Base-by-base conservation (phyloP, 345 rosid genomes). In the Camelina sativa region DNA sequence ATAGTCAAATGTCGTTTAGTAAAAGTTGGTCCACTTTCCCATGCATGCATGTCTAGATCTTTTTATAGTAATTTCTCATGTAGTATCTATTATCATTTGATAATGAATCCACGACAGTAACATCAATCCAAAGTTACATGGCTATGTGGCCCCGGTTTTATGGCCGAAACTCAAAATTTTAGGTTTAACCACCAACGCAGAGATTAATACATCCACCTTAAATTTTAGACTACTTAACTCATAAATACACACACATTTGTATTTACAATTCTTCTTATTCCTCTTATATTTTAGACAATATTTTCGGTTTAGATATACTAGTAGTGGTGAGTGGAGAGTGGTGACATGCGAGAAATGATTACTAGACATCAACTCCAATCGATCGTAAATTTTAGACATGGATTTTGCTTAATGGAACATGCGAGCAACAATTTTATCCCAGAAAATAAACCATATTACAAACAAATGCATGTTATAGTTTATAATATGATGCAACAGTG, bases 21-120 rank as follows among this genome's bases (percentile, higher is more conserved):
- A 50, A 22, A 50, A 40, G 67, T 71, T 48, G 61, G 76, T 54
- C 63, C 70, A 54, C 47, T 73, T 63, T 53, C 69, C 61, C 76
- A 28, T 63, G 70, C 69, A 63, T 63, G 63, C 63, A 41, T 73
- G 46, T 41, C 43, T 62, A 28, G 0, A 13, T 35, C 3, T 48
- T 46, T 32, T 59, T 15, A 8, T 34, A 58, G 20, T 44, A n/a
- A 23, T 56, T 19, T 57, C 10, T 23, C 19, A 41, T 13, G 22
- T 44, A 56, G 1, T 34, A 28, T 30, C 2, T 55, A 0, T 62
- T 52, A 35, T 34, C 35, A 23, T 43, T 46, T 65, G 11, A 32
- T 48, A 11, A 11, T 41, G 43, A 22, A 28, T 43, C 38, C 22
- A 25, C 71, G 47, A n/a, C n/a, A 53, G 55, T 64, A 32, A 32